These are phyloP conservation scores for Fusarium sp. DNA, from an alignment of 2,329 filamentous ascomycete genomes.

Conservation along the genomic window DNA sequence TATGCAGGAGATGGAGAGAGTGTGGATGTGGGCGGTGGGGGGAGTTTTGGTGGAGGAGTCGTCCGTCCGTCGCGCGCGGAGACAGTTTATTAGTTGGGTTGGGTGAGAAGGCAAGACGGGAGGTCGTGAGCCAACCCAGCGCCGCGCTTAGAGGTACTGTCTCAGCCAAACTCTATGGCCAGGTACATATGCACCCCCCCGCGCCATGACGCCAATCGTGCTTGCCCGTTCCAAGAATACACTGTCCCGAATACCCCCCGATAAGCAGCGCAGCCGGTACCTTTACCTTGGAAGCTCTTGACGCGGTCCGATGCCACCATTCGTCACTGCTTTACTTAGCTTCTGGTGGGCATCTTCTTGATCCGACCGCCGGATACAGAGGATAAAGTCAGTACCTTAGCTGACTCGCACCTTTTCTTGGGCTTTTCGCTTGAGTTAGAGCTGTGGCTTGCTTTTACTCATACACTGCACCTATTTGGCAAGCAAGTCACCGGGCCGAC, in stretches of 20 bases:
- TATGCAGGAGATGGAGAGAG: slow-evolving; percentile 40
- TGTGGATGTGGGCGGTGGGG: slow-evolving; percentile 44
- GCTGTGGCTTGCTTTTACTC: neutral
- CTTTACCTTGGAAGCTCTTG: slow-evolving; percentile 14
- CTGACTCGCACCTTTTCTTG: neutral
- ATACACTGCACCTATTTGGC: neutral
- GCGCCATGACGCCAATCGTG: slow-evolving; percentile 37
- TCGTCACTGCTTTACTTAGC: slow-evolving; percentile 13
- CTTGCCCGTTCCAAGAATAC: slow-evolving; percentile 23
- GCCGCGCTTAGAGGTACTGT: slow-evolving; percentile 26
- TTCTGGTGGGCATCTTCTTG: slow-evolving; percentile 3
- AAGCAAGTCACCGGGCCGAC: neutral
- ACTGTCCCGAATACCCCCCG: slow-evolving; percentile 34
- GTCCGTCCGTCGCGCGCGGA: slow-evolving; percentile 25
- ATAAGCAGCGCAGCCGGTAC: slow-evolving; percentile 7
- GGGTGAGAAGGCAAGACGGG: neutral
- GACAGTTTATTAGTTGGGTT: slow-evolving; percentile 20
- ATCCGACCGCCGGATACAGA: slow-evolving; percentile 1
- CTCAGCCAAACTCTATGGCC: slow-evolving; percentile 7
- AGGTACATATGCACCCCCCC: slow-evolving; percentile 20
- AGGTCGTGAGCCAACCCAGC: slow-evolving; percentile 15
- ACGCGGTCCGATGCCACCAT: slow-evolving; percentile 33
- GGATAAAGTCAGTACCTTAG: neutral
- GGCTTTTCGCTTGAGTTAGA: neutral
- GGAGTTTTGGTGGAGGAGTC: slow-evolving; percentile 37